Base-by-base conservation (phyloP, 2,329 filamentous ascomycete genomes). In the Diplocarpon mali region DNA sequence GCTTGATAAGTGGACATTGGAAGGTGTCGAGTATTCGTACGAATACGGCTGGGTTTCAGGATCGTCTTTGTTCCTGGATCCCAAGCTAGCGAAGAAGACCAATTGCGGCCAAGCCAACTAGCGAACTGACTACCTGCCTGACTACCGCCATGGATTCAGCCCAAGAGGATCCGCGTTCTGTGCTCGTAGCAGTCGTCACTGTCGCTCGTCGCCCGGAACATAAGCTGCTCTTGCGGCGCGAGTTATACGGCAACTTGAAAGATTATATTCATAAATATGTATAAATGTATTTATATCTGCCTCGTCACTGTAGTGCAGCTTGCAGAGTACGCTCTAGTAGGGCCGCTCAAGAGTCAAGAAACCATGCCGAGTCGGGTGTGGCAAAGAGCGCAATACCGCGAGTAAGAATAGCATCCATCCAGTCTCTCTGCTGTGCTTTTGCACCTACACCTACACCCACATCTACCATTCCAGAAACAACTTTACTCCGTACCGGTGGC, bases 51-150 rank as follows among this genome's bases (percentile, higher is more conserved):
- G 42, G 39, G 42, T 46, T 46, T 40, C 42, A 35, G 39, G 35
- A 12, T 32, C n/a, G 30, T 3, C n/a, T 12, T 39, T 27, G 44
- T 46, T 46, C 44, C 44, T 46, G 44, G 44, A 46, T 46, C 35
- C 14, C 16, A 24, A 24, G 44, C 35, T 39, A 35, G 7, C 7
- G 20, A 24, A 7, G 20, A 7, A 15, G 37, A n/a, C 30, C n/a
- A 14, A 32, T 12, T 32, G 30, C 30, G 30, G 30, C 11, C 30
- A 32, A 32, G 30, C 10, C 9, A 10, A 32, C 30, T 24, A 29
- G 29, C 15, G n/a, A n/a, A n/a, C n/a, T n/a, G n/a, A 20, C 28
- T n/a, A 32, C 35, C 40, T 14, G 40, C 35, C 35, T 28, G 31
- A 31, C 39, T 4, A 24, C 4, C 7, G 20, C 20, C 20, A 24